Evolutionary conservation across 2,329 filamentous ascomycete genomes (phyloP), one percentile per base, ranked within the genome.

Genomic region (Chaetomiaceae sp.): DNA sequence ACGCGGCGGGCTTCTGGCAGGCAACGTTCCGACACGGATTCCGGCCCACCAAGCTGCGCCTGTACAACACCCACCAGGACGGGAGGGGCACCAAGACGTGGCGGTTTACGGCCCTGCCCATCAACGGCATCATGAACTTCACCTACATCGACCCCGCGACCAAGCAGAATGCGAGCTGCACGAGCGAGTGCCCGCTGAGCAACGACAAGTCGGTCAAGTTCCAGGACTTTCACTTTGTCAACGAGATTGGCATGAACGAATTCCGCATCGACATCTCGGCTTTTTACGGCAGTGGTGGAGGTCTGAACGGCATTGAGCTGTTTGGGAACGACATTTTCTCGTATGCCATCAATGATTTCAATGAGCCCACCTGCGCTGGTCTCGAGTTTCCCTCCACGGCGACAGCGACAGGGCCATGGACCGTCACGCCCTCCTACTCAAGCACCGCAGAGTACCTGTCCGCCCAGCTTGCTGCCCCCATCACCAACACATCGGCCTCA

Each of bases 41-140:
- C 68, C 77, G 85, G 61, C 95, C 94, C 1, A 92, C 90, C 9
- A 95, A 90, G 69, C 72, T 99, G 56, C 84, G 90, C 50, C 75
- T 99, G 22, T 90, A 88, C 76, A 99, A 99, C 71, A 94, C 92
- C 3, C 84, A 88, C 62, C 78, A 84, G 48, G 83, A 94, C 63
- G 90, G 88, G 47, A 85, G 91, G 59, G 91, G 94, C 27, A 96
- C 91, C 27, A 88, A 89, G 72, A 88, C 87, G 0, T 99, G 89
- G 74, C 84, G 91, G 54, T 95, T 90, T 66, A 89, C 89, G 20
- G 89, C 91, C 17, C 75, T 92, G 54, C 91, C 92, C 5, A 83
- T 92, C 64, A 85, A 88, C 58, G 94, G 94, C 48, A 96, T 99
- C 68, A 89, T 99, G 84, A 96, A 97, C 71, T 79, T 99, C 65